Base-by-base conservation (phyloP, 2,329 filamentous ascomycete species). In the Endoconidiophora laricicola region DNA sequence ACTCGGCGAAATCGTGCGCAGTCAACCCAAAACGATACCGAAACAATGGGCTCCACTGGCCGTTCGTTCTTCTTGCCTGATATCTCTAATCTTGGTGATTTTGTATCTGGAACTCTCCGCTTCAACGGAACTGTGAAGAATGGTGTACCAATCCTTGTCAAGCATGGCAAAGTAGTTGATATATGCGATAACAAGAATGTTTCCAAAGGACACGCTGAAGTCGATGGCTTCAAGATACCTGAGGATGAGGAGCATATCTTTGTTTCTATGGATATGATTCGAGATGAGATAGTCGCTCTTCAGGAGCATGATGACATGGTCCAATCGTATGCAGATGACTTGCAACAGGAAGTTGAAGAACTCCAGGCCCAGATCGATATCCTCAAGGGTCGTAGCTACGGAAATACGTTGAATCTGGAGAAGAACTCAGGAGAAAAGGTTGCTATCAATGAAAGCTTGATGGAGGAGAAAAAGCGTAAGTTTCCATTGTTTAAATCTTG, bases 261-360 rank as follows among this genome's bases (percentile, higher is more conserved):
- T 54, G 73, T 77, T 39, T 77, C 73, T 6, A 68, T 76, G 66
- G 73, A 76, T 70, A 76, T 76, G 69, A 74, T 77, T 63, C 70
- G 72, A 38, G 69, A 74, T 40, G 73, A 77, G 58, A 73, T 76
- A 41, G 60, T 72, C 47, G 70, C 69, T 52, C 64, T 77, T 38
- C 72, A 74, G 52, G 70, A 74, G 39, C 73, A 76, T 54, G 71
- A 76, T 52, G 72, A 74, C 46, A 66, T 72, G 55, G 66, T 76
- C 7, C 70, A 75, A 47, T 68, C 68, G 46, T 73, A 76, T 57
- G 73, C 73, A 7, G 67, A 72, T 55, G 67, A 67, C 49, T 64
- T 76, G 5, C 70, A 75, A 55, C 62, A 67, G 22, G 70, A 76
- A 56, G 68, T 76, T 12, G 65, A 70, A 53, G 63, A 62, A 22